These are phyloP conservation scores for Ophiobolus disseminans DNA, from an alignment of 2,329 filamentous ascomycete species.

Conservation along the genomic window DNA sequence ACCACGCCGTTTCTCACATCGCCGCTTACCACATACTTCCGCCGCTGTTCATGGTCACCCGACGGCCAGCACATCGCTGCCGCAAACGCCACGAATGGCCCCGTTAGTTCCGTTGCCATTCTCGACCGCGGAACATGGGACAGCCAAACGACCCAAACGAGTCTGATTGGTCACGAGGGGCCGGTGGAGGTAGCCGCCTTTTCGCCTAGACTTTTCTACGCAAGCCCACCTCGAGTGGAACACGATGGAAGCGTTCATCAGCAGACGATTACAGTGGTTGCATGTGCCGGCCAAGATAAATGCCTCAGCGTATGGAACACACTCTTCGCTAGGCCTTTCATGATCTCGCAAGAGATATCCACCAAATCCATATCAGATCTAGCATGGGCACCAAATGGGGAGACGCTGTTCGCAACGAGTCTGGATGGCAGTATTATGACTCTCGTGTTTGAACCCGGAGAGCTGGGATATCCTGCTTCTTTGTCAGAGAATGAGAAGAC, in stretches of 20 bases:
- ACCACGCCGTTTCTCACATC: conserved; percentile 86
- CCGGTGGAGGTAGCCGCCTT: conserved; percentile 98
- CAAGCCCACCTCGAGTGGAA: conserved; percentile 65
- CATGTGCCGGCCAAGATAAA: conserved; percentile 96
- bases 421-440: conserved; percentile 88
- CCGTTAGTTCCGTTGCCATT: conserved; percentile 95
- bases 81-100: conserved; percentile 95
- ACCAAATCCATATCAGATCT: conserved; percentile 93
- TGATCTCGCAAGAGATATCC: conserved; percentile 87
- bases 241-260: conserved; percentile 56
- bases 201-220: conserved; percentile 86
- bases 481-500: conserved; percentile 91
- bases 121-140: conserved; percentile 93
- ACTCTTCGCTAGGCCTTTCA: conserved; percentile 86
- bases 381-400: conserved; percentile 91
- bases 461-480: conserved; percentile 87
- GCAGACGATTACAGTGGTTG: conserved; percentile 84
- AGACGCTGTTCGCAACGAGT: conserved; percentile 83
- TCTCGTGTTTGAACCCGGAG: conserved; percentile 81
- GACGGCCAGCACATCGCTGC: conserved; percentile 97
- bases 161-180: conserved; percentile 94
- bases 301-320: conserved; percentile 98
- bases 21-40: conserved; percentile 94
- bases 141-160: conserved; percentile 72
- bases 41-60: conserved; percentile 95